phyloP scores from a whole-genome alignment of 106 monocot species.

The Iris macrosiphon region DNA sequence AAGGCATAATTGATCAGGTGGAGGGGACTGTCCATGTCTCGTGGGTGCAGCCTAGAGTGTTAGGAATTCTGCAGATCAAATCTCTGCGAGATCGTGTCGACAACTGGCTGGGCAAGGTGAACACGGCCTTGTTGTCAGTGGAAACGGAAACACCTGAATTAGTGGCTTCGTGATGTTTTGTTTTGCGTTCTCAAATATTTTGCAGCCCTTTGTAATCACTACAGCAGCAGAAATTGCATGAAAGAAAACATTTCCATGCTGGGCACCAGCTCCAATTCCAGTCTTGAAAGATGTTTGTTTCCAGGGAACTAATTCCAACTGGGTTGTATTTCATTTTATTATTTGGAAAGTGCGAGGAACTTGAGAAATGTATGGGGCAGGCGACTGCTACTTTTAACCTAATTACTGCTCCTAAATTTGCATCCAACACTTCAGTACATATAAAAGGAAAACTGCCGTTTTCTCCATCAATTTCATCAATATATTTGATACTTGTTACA shows the following conservation, averaged over 20 bases:
- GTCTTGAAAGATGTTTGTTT: too few species aligned
- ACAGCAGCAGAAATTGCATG: neutral
- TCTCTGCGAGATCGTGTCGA: constrained; percentile 73
- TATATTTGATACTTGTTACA: too few species aligned
- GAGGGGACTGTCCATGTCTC: constrained; percentile 83
- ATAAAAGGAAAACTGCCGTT: too few species aligned
- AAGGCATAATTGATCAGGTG: constrained; percentile 94
- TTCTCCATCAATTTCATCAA: too few species aligned
- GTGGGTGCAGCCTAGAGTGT: constrained; percentile 93
- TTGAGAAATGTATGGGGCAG: too few species aligned
- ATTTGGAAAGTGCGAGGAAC: too few species aligned
- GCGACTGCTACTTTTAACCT: too few species aligned
- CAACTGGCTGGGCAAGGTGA: constrained; percentile 73
- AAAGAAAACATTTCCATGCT: constrained; percentile 1
- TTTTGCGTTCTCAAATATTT: neutral
- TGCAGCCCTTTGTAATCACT: neutral
- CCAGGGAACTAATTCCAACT: too few species aligned
- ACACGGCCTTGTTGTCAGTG: constrained; percentile 62
- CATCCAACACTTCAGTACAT: too few species aligned
- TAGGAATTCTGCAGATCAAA: constrained; percentile 79
- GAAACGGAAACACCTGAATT: constrained; percentile 93
- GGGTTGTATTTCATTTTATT: too few species aligned
- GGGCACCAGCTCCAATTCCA: neutral
- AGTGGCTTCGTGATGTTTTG: constrained; percentile 35
- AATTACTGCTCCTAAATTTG: too few species aligned